Evolutionary conservation across 768 basidiomycete genomes (phyloP), one percentile per base, ranked within the genome.

Genomic region (Boletus rubescentipes): DNA sequence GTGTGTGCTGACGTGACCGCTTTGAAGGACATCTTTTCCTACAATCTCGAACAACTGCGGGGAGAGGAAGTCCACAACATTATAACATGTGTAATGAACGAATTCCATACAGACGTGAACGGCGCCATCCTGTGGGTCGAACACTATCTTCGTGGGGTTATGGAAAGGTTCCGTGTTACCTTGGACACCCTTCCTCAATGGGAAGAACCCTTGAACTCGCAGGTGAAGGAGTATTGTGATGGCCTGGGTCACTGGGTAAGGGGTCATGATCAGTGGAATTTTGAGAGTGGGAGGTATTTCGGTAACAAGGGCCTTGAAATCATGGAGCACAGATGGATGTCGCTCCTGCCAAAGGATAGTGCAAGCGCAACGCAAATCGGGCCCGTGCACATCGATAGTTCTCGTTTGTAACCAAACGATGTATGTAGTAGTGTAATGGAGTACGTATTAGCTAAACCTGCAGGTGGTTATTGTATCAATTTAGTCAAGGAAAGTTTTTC

Each of bases 241-340:
- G n/a, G n/a, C n/a, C n/a, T 83, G 41, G 81, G 75, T 42, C 74
- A 78, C 43, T 84, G 81, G 79, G 73, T 81, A 0, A 68, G 77
- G 9, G 80, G 74, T 2, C 76, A 75, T 54, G 70, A 79, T 16
- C 67, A 62, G 8, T 84, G 83, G 83, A 77, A 73, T 52, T 83
- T 81, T 47, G 77, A 80, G 55, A 68, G 70, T 30, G 62, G 66
- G 43, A 65, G 78, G 37, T 79, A 78, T 57, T 79, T 78, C 30
- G 73, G 72, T 2, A 66, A 53, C 9, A 51, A 64, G 18, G 77
- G 78, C 1, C 45, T 48, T 1, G 59, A 68, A n/a, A 66, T 77
- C 29, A 67, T 71, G 62, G 56, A 54, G 31, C 62, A 41, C 9
- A 67, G 75, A 18, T 57, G 55, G 30, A 67, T 78, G 29, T 61